Percentiles rank a stretch among this genome's conserved stretches.
phyloP scores from a whole-genome alignment of 371 early-diverging fungal genomes.

The Syncephalastrum sp. region DNA sequence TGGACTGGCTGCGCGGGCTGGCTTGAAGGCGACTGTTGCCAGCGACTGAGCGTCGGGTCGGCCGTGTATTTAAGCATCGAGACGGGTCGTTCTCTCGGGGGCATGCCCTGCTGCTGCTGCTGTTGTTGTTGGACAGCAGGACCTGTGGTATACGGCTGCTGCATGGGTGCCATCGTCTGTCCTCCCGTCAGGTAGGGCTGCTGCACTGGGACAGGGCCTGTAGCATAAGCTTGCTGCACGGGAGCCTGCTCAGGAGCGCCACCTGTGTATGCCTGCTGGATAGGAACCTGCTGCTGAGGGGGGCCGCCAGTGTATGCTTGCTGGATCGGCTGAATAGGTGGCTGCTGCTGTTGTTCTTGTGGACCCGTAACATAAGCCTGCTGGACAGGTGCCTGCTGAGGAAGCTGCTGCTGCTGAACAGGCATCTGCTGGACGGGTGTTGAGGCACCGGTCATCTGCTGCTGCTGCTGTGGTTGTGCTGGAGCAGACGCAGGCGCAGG shows the following conservation, averaged over 20 bases:
- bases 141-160: constrained; percentile 3
- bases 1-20: background rate
- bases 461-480: constrained; percentile 1
- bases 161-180: constrained; percentile 1
- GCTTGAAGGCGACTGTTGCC: constrained; percentile 17
- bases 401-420: constrained; percentile 2
- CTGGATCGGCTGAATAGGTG: background rate
- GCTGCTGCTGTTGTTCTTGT: background rate
- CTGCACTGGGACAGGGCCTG: background rate
- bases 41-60: constrained; percentile 33
- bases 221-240: background rate
- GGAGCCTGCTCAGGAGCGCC: background rate
- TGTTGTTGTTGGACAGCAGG: constrained; percentile 6
- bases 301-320: background rate
- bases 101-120: constrained; percentile 3
- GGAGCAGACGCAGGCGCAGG: constrained; percentile 10
- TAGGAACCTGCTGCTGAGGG: constrained; percentile 2
- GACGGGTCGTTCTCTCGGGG: constrained; percentile 29
- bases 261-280: background rate
- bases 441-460: background rate
- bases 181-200: background rate
- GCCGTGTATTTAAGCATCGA: constrained; percentile 21
- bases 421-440: too few species aligned
- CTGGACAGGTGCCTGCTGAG: background rate
- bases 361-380: background rate